A percentile compares a stretch with the other conserved stretches of the same genome.
These are phyloP conservation scores for Volvariella volvacea DNA, from an alignment of 1,284 basidiomycete species.

Conservation along the genomic window DNA sequence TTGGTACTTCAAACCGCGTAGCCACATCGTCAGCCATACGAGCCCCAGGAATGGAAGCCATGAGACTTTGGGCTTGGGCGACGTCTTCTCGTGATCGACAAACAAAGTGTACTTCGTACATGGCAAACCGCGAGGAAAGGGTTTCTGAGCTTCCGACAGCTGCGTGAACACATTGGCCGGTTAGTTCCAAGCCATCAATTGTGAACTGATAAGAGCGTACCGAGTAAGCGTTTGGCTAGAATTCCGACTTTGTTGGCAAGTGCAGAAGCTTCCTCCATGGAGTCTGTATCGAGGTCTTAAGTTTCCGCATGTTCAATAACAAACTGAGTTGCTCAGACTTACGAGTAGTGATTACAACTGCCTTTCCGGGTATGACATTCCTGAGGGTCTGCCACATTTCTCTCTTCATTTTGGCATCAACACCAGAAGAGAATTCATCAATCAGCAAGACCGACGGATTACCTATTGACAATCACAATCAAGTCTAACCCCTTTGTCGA, in stretches of 20 bases:
- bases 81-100: slow-evolving; percentile 58
- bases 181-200: no score
- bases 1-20: slow-evolving; percentile 72
- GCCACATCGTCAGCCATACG: slow-evolving; percentile 72
- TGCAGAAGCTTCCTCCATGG: slow-evolving; percentile 80
- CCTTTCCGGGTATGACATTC: slow-evolving; percentile 56
- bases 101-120: slow-evolving; percentile 75
- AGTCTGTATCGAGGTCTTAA: slow-evolving; percentile 38
- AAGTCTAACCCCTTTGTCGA: slow-evolving; percentile 3
- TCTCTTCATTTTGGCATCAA: slow-evolving; percentile 78
- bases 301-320: slow-evolving; percentile 1
- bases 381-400: slow-evolving; percentile 76
- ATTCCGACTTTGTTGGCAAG: slow-evolving; percentile 71
- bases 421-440: slow-evolving; percentile 79
- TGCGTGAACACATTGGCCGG: slow-evolving; percentile 13
- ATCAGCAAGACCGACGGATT: slow-evolving; percentile 76
- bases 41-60: slow-evolving; percentile 57
- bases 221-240: slow-evolving; percentile 60
- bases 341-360: slow-evolving; percentile 68
- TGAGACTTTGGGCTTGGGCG: slow-evolving; percentile 46
- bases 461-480: slow-evolving; percentile 30
- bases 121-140: slow-evolving; percentile 61
- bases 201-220: no score
- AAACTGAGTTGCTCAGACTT: slow-evolving; percentile 20
- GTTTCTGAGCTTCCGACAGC: slow-evolving; percentile 65